These are phyloP conservation scores for Beauveria asiatica DNA, from an alignment of 2,329 filamentous ascomycete genomes.

Conservation along the genomic window DNA sequence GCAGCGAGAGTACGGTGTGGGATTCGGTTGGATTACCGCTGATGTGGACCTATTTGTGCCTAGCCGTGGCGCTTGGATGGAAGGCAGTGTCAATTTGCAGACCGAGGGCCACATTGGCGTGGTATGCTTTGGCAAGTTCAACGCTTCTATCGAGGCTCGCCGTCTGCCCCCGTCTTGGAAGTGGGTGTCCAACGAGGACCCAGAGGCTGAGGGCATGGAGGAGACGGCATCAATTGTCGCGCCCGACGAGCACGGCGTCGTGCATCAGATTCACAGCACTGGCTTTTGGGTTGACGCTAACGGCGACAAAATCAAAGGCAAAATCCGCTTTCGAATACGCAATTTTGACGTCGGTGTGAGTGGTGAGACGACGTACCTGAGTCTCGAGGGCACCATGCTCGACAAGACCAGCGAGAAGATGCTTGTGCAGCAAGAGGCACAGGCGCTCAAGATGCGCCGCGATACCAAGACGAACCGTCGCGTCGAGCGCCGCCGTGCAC, in stretches of 20 bases:
- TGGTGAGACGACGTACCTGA: constrained; percentile 69
- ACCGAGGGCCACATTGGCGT: constrained; percentile 84
- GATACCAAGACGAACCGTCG: constrained; percentile 26
- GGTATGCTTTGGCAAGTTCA: constrained; percentile 86
- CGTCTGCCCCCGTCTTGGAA: constrained; percentile 71
- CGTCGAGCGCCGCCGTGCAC: constrained; percentile 29
- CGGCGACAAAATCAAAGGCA: constrained; percentile 61
- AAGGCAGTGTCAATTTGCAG: constrained; percentile 77
- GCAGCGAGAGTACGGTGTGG: constrained; percentile 75
- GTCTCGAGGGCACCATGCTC: constrained; percentile 82
- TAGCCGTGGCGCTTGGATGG: constrained; percentile 60
- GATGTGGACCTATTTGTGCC: constrained; percentile 82
- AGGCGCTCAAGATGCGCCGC: constrained; percentile 29
- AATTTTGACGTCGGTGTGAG: constrained; percentile 77
- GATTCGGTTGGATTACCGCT: constrained; percentile 80
- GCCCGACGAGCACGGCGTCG: constrained; percentile 43
- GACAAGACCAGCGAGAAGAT: constrained; percentile 55
- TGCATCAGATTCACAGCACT: constrained; percentile 43
- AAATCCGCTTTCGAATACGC: constrained; percentile 68
- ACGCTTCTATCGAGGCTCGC: constrained; percentile 72
- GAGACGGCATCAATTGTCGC: constrained; percentile 32
- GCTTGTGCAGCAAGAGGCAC: constrained; percentile 38
- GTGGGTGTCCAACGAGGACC: constrained; percentile 56
- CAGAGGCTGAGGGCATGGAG: constrained; percentile 32
- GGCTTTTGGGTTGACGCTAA: constrained; percentile 69